Evolutionary conservation across 345 rosid genomes (phyloP).

Genomic region (Lumnitzera littorea): DNA sequence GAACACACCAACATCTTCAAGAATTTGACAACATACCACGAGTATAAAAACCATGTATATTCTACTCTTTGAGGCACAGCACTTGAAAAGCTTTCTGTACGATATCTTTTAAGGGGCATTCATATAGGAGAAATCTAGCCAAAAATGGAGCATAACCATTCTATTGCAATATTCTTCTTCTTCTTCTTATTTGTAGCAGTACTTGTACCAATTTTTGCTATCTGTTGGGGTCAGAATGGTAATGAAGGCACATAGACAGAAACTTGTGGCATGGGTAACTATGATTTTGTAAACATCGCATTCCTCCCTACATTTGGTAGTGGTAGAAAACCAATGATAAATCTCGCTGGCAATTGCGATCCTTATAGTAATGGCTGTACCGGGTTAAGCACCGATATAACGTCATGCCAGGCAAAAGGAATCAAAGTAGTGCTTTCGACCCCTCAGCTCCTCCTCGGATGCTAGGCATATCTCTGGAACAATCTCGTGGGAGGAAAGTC

Average conservation of each 20-base stretch:
- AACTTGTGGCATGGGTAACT: constrained; percentile 42
- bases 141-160: no score
- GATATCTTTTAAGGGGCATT: no score
- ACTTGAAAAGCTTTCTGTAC: no score
- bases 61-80: no score
- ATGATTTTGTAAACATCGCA: constrained; percentile 41
- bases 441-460: constrained; percentile 32
- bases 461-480: constrained; percentile 25
- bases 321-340: constrained; percentile 34
- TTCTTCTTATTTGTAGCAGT: constrained; percentile 1
- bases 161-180: constrained; percentile 1
- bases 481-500: constrained; percentile 15
- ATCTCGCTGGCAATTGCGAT: constrained; percentile 62
- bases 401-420: constrained; percentile 34
- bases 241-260: constrained; percentile 41
- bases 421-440: constrained; percentile 52
- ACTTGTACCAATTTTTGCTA: constrained; percentile 9
- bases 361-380: constrained; percentile 35
- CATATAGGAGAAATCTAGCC: no score
- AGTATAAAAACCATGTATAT: no score
- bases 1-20: no score
- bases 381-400: constrained; percentile 24
- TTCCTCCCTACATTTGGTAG: constrained; percentile 48
- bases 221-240: constrained; percentile 58
- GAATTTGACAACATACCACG: no score